These are phyloP conservation scores for Auricularia auricula-judae DNA, from an alignment of 768 basidiomycete genomes.

Conservation along the genomic window DNA sequence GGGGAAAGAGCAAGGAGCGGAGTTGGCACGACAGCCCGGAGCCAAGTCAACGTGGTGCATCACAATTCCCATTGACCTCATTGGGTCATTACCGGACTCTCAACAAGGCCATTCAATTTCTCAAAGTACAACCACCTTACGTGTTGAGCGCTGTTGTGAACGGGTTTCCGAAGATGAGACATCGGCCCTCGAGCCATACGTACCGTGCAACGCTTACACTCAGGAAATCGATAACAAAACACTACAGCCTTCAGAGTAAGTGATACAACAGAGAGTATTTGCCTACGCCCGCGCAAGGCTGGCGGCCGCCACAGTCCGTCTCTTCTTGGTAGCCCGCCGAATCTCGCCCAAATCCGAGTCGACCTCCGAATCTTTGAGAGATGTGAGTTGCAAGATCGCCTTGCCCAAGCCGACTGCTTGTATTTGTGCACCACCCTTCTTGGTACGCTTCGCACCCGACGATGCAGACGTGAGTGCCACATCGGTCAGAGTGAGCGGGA, in stretches of 20 bases:
- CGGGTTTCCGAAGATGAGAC: no score
- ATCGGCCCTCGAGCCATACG: no score
- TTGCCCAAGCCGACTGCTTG: slow-evolving; percentile 55
- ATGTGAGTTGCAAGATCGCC: slow-evolving; percentile 45
- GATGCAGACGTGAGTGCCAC: slow-evolving; percentile 11
- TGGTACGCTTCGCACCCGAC: slow-evolving; percentile 18
- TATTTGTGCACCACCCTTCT: slow-evolving; percentile 24
- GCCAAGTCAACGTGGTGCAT: not conserved
- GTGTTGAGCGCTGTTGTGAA: no score
- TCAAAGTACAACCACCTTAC: not conserved
- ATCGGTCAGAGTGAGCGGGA: slow-evolving; percentile 58
- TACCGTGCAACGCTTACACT: no score
- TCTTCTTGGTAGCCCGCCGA: slow-evolving; percentile 55
- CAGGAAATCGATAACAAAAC: no score
- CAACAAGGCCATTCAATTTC: not conserved
- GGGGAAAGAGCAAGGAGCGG: not conserved
- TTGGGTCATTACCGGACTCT: no score
- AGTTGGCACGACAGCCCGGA: not conserved
- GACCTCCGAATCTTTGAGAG: slow-evolving; percentile 56
- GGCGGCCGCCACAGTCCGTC: slow-evolving; percentile 27
- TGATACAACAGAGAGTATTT: not conserved
- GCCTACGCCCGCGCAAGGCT: not conserved
- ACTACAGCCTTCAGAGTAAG: no score
- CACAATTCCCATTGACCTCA: not conserved
- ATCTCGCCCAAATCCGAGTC: slow-evolving; percentile 73